phyloP scores from a whole-genome alignment of 371 early-diverging fungal genomes.

The Parasitella parasitica region DNA sequence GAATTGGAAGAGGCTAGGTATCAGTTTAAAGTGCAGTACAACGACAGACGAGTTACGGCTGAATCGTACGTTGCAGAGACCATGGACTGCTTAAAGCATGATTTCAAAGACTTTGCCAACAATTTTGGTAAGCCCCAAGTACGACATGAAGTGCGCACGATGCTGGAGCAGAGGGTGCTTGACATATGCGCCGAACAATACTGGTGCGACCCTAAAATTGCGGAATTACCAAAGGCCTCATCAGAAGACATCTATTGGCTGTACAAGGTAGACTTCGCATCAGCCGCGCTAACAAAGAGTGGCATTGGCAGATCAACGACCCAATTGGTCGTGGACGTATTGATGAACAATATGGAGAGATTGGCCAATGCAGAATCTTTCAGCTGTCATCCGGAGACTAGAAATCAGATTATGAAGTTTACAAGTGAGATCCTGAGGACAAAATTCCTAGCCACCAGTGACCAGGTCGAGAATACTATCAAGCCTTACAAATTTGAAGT shows the following conservation, averaged over 20 bases:
- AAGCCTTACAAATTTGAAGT: slow-evolving; percentile 96
- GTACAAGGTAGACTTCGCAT: slow-evolving; percentile 78
- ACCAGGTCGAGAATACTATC: slow-evolving; percentile 98
- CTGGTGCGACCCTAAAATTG: slow-evolving; percentile 82
- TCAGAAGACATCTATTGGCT: slow-evolving; percentile 76
- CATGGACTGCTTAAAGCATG: slow-evolving; percentile 89
- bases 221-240: slow-evolving; percentile 60
- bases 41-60: slow-evolving; percentile 89
- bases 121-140: slow-evolving; percentile 92
- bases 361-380: slow-evolving; percentile 84
- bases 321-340: slow-evolving; percentile 85
- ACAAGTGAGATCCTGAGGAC: slow-evolving; percentile 80
- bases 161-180: slow-evolving; percentile 87
- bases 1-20: slow-evolving; percentile 95
- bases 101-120: slow-evolving; percentile 87
- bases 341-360: slow-evolving; percentile 81
- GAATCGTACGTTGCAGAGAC: slow-evolving; percentile 95
- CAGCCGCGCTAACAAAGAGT: slow-evolving; percentile 88
- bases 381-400: slow-evolving; percentile 80
- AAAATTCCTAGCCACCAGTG: slow-evolving; percentile 85
- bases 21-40: slow-evolving; percentile 98
- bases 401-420: slow-evolving; percentile 78
- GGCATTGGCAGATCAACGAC: slow-evolving; percentile 92
- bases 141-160: slow-evolving; percentile 79
- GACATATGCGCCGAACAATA: slow-evolving; percentile 92